These are phyloP conservation scores for Metarhizium album DNA, from an alignment of 2,329 filamentous ascomycete species.

Conservation along the genomic window DNA sequence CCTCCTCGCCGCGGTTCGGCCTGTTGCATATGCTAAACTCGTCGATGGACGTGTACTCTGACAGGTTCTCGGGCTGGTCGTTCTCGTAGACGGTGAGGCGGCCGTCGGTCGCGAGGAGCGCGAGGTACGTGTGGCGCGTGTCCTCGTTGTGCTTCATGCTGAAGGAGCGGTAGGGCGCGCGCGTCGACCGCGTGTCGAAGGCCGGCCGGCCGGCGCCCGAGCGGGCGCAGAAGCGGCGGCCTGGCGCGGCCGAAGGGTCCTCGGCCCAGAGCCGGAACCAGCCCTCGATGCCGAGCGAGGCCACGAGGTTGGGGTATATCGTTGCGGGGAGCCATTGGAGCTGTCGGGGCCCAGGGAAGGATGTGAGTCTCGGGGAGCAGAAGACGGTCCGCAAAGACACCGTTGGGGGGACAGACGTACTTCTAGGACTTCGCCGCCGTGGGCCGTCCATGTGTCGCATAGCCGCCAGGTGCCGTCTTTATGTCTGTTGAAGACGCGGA, in stretches of 20 bases:
- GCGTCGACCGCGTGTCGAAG: conserved; percentile 47
- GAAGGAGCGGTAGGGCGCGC: conserved; percentile 62
- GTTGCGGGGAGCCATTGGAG: conserved; percentile 90
- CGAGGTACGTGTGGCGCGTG: conserved; percentile 71
- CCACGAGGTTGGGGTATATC: conserved; percentile 75
- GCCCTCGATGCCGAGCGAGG: conserved; percentile 81
- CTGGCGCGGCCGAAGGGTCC: conserved; percentile 69
- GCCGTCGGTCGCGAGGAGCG: conserved; percentile 74
- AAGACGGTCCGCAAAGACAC: no score
- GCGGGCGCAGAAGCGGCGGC: conserved; percentile 67
- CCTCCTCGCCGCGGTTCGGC: conserved; percentile 72
- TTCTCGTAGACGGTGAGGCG: conserved; percentile 75
- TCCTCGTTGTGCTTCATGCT: conserved; percentile 77
- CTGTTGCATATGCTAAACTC: conserved; percentile 62
- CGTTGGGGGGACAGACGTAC: conserved; percentile 37
- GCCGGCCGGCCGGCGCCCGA: conserved; percentile 36
- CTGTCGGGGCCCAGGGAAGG: no score
- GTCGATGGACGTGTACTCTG: conserved; percentile 65
- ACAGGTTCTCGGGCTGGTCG: conserved; percentile 69
- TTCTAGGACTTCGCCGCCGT: conserved; percentile 83
- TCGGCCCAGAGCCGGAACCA: conserved; percentile 89
- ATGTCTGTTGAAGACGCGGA: conserved; percentile 83
- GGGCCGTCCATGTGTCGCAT: conserved; percentile 80
- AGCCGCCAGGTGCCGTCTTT: conserved; percentile 67
- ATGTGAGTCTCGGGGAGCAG: no score